Conservation (phyloP, 208 protist species). For the Zelonia costaricensis region DNA sequence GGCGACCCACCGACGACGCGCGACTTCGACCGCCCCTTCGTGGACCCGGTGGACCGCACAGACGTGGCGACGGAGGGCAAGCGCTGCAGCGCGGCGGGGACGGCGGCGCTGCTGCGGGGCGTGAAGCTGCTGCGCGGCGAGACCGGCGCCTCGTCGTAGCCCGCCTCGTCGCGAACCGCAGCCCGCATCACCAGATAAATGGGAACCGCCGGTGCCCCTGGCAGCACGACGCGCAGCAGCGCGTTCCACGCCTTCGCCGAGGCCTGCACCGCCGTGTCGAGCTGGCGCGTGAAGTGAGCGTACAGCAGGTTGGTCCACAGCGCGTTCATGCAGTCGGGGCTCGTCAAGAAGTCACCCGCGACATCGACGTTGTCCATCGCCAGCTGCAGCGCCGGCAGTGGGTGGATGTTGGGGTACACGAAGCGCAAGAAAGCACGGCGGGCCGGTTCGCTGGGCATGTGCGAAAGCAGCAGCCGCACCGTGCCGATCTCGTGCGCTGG, state of each 20-base stretch:
- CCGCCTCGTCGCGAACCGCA: constrained; percentile 2
- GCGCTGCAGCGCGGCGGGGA: too few species aligned
- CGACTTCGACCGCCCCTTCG: constrained; percentile 3
- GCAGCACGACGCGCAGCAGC: constrained; percentile 67
- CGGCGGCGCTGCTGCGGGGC: background rate
- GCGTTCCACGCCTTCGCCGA: constrained; percentile 55
- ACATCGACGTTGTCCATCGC: constrained; percentile 51
- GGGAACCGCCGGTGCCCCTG: constrained; percentile 59
- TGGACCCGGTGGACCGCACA: background rate
- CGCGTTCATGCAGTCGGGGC: constrained; percentile 59
- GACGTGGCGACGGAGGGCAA: background rate
- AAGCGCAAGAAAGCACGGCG: constrained; percentile 50
- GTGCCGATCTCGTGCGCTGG: constrained; percentile 52
- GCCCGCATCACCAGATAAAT: constrained; percentile 63
- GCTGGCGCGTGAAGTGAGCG: constrained; percentile 54
- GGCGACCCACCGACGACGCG: too few species aligned
- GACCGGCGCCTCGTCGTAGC: background rate
- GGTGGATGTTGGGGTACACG: constrained; percentile 81
- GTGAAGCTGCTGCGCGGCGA: background rate
- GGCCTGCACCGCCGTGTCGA: constrained; percentile 48
- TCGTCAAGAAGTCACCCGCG: constrained; percentile 45
- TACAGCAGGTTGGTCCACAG: constrained; percentile 85
- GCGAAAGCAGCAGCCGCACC: constrained; percentile 46
- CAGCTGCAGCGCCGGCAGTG: constrained; percentile 63
- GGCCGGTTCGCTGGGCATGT: constrained; percentile 36